Base-by-base conservation (phyloP, 176 grass and related monocot species). In the Guadua angustifolia region DNA sequence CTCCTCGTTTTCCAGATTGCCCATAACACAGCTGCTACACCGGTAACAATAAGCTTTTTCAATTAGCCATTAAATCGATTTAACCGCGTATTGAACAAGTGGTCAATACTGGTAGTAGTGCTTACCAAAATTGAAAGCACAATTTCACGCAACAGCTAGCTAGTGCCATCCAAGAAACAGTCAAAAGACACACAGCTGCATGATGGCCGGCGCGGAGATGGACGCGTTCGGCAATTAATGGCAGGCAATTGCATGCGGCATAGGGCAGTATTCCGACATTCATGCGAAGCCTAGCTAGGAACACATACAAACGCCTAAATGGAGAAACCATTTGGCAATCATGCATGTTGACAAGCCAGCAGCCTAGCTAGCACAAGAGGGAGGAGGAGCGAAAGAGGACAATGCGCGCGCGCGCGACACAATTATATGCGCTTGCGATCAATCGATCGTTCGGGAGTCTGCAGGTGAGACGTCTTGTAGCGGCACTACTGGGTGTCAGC, bases 201-300 rank as follows among this genome's bases (percentile, higher is more conserved):
- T 50, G 69, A 43, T 46, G 13, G 69, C 22, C 69, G 69, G 24
- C 29, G 69, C 6, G 57, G n/a, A 50, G 35, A 42, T 32, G 66
- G 36, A 36, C 32, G 4, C 10, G 1, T 69, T 9, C 24, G 21
- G n/a, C 38, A 50, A n/a, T n/a, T n/a, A n/a, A 58, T 73, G 69
- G 56, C 26, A 83, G 69, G 29, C 40, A 38, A 1, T 61, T 35
- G 43, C 25, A 72, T 45, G 68, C 55, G 14, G 80, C 55, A 61
- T 9, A 59, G 39, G 39, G 19, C 3, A 52, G 87, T 75, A 89
- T 85, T 52, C 87, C 43, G 52, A 8, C 75, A 69, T 62, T 82
- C 76, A 4, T 62, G 33, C 82, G 62, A 75, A 69, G 62, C 76
- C 82, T 68, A 60, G 58, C 46, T 49, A 72, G 4, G 10, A 18